A percentile compares a stretch with the other conserved stretches of the same genome.
Evolutionary conservation across 257 asterid genomes (phyloP).

Genomic region (Solanum medicagineum): DNA sequence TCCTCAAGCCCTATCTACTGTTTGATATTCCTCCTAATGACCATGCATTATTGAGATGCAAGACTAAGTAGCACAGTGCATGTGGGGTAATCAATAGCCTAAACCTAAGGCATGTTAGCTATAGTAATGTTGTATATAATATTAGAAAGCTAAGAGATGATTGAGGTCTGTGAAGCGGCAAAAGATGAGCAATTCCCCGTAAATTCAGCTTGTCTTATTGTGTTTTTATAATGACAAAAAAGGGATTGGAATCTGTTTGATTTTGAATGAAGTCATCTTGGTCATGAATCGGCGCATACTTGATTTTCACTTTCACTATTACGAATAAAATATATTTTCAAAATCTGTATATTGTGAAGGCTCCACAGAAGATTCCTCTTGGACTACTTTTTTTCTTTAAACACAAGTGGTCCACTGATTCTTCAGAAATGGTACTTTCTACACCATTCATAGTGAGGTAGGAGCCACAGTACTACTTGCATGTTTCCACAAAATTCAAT

Average conservation of each 20-base stretch:
- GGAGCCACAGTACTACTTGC: neutral
- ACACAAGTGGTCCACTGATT: neutral
- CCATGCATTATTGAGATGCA: neutral
- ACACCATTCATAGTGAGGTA: neutral
- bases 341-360: neutral
- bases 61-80: neutral
- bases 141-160: slow-evolving; percentile 20
- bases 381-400: neutral
- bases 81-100: neutral
- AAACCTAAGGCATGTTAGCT: neutral
- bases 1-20: neutral
- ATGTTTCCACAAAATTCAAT: neutral
- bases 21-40: neutral
- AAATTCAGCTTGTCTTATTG: slow-evolving; percentile 21
- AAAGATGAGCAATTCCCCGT: slow-evolving; percentile 31
- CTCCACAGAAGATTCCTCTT: neutral
- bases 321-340: neutral
- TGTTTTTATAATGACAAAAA: neutral
- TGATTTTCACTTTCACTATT: neutral
- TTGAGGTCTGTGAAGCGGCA: slow-evolving; percentile 17
- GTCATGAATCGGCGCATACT: neutral
- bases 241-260: neutral
- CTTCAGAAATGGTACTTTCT: neutral
- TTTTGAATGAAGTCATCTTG: neutral
- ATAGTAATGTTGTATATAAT: slow-evolving; percentile 13